phyloP scores from a whole-genome alignment of 2,329 filamentous ascomycete species.

The Nothophoma quercina region DNA sequence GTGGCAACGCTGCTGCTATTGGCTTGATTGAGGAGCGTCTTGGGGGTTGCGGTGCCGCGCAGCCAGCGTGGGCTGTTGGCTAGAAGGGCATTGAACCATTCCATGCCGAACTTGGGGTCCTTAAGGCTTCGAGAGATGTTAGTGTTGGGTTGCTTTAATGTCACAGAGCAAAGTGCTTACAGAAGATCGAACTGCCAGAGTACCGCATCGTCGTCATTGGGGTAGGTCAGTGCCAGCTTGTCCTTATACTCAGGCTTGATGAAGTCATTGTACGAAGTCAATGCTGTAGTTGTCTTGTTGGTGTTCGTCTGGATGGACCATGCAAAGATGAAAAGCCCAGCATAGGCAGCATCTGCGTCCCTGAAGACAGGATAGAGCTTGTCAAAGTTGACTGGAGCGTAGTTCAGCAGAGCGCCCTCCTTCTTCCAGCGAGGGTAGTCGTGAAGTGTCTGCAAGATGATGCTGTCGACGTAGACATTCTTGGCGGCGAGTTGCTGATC shows the following conservation, averaged over 20 bases:
- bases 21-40: conserved; percentile 40
- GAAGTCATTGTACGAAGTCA: conserved; percentile 54
- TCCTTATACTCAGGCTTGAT: conserved; percentile 61
- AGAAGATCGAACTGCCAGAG: conserved; percentile 60
- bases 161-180: too few relatives aligned
- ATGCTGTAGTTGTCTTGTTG: conserved; percentile 42
- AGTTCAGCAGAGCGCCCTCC: conserved; percentile 58
- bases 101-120: conserved; percentile 48
- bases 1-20: conserved; percentile 31
- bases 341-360: conserved; percentile 54
- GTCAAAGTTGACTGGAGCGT: conserved; percentile 58
- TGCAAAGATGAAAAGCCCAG: conserved; percentile 49
- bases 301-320: conserved; percentile 51
- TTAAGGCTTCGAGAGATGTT: conserved; percentile 33
- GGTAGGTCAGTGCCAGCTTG: conserved; percentile 63
- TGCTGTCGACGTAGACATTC: conserved; percentile 52
- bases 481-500: conserved; percentile 55
- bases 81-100: conserved; percentile 59
- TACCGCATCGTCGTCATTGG: conserved; percentile 66
- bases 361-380: conserved; percentile 54
- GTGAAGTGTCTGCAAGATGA: conserved; percentile 60
- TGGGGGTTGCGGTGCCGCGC: conserved; percentile 58
- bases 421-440: conserved; percentile 62
- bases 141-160: too few relatives aligned
- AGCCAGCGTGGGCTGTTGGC: conserved; percentile 63